phyloP scores from a whole-genome alignment of 257 asterid species.

The Solanum chilense region DNA sequence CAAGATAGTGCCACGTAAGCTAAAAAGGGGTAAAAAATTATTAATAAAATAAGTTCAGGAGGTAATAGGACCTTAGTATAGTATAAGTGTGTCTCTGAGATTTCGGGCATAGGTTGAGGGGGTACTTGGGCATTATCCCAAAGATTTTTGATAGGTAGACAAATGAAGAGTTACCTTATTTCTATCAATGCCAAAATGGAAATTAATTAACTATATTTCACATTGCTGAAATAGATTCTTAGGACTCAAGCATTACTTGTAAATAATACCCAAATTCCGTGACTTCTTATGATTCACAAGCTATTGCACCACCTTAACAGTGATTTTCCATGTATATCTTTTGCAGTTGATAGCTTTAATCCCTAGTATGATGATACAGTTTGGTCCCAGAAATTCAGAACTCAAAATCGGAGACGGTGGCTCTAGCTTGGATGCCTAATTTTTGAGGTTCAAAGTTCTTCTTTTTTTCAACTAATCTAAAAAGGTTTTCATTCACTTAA shows the following conservation, averaged over 20 bases:
- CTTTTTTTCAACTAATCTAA: background rate
- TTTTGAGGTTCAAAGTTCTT: background rate
- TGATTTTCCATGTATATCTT: background rate
- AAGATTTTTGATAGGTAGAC: background rate
- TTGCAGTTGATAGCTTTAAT: constrained; percentile 15
- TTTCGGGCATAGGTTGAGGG: no score
- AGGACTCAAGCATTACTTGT: background rate
- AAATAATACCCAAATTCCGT: background rate
- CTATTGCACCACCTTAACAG: background rate
- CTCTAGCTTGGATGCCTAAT: background rate
- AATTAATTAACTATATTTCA: background rate
- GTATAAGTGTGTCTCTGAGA: no score
- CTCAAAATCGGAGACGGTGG: background rate
- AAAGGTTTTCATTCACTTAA: background rate
- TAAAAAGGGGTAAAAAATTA: no score
- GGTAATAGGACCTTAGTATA: no score
- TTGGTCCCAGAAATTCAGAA: background rate
- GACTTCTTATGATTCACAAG: background rate
- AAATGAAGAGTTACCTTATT: background rate
- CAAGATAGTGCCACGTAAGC: no score
- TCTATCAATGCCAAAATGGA: background rate
- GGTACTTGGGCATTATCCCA: no score
- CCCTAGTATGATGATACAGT: constrained; percentile 9
- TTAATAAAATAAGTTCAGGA: no score
- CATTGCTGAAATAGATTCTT: background rate